Base-by-base conservation (phyloP, 257 asterid species). In the Rauvolfia tetraphylla region DNA sequence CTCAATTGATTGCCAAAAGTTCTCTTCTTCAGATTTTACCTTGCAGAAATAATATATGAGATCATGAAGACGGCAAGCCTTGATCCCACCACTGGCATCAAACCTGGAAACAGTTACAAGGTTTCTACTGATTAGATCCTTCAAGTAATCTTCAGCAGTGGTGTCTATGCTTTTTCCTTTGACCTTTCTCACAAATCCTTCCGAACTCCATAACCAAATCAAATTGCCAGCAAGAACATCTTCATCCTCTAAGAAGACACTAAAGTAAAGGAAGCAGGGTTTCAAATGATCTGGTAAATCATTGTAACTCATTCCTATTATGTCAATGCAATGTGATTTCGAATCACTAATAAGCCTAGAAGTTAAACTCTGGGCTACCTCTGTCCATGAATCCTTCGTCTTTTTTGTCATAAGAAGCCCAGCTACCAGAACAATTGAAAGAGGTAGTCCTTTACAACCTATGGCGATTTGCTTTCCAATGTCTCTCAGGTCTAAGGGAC, bases 261-360 rank as follows among this genome's bases (percentile, higher is more conserved):
- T 72, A 41, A 44, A 46, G 71, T 78, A 78, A 68, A 78, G 81
- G 56, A 71, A 78, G 48, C 81, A 78, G 3, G 73, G 77, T n/a
- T 70, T 77, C 76, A 77, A 58, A 3, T 77, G 41, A 27, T 68
- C 39, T 0, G 81, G 78, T 56, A 78, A 71, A 18, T 34, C 14
- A 1, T 34, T 18, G 46, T 33, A 65, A 15, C 70, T 65, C 44
- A 31, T 14, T 33, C 44, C 70, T 31, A 65, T 15, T 31, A 65
- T 38, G 44, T 65, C 53, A 54, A 68, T 38, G 33, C 20, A 8
- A 48, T 7, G 54, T 23, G n/a, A 25, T 62, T 62, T 42, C 10
- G 36, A n/a, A 31, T 68, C 56, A 11, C 0, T 3, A 5, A 27
- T 22, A 41, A 68, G 27, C 31, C 34, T 38, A 0, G 56, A 68